phyloP scores from a whole-genome alignment of 2,329 filamentous ascomycete species.

The Penicillium sclerotiorum region DNA sequence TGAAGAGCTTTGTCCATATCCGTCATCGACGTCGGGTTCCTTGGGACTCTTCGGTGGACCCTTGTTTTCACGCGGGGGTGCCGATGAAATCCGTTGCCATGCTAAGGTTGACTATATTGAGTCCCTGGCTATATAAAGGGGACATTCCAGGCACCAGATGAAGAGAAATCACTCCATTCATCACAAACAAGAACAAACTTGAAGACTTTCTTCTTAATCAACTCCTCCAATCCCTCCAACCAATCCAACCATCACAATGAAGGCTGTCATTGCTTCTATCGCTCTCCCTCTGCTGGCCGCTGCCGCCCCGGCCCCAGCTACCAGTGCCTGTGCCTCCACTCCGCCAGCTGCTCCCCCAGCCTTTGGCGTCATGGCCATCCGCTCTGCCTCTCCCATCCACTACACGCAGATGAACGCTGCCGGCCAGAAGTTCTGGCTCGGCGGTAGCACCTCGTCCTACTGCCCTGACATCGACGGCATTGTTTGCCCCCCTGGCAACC shows the following conservation, averaged over 20 bases:
- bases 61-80: constrained; percentile 2
- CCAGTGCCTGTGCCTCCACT: constrained; percentile 4
- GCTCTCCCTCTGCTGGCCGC: constrained; percentile 31
- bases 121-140: not conserved
- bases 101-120: too few relatives aligned
- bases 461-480: constrained; percentile 46
- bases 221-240: not conserved
- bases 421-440: constrained; percentile 55
- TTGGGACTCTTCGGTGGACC: constrained; percentile 1
- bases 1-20: not conserved
- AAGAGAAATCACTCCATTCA: not conserved
- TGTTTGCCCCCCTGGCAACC: constrained; percentile 51
- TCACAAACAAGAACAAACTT: not conserved
- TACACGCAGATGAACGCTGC: constrained; percentile 50
- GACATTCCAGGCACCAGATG: not conserved
- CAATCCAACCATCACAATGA: constrained; percentile 24
- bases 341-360: constrained; percentile 23
- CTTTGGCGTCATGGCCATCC: constrained; percentile 50
- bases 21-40: constrained; percentile 5
- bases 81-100: not conserved
- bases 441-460: constrained; percentile 50
- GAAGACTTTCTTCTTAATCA: not conserved
- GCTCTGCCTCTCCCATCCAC: constrained; percentile 55
- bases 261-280: constrained; percentile 25
- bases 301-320: constrained; percentile 23